Evolutionary conservation across 129 eudicot genomes (phyloP).

Genomic region (Mikania micrantha): DNA sequence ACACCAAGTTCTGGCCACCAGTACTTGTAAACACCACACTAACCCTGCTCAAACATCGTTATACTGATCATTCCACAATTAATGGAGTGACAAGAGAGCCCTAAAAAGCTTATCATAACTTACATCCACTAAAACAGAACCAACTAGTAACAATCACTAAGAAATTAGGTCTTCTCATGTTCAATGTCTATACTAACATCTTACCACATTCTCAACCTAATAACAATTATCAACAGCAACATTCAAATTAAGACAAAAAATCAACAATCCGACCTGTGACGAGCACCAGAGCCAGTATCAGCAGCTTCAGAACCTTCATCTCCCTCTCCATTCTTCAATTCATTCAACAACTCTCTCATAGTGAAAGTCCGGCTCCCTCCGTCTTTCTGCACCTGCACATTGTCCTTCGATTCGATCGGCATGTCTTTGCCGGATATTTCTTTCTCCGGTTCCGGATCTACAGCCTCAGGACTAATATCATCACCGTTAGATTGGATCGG

Average conservation of each 20-base stretch:
- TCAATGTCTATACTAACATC: not conserved
- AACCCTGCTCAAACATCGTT: not conserved
- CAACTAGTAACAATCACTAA: not conserved
- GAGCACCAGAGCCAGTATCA: not conserved
- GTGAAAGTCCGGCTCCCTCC: conserved; percentile 66
- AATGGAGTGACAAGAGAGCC: not conserved
- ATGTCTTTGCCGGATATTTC: not conserved
- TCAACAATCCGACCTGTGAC: conserved; percentile 42
- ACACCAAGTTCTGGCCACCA: not conserved
- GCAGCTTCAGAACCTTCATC: conserved; percentile 20
- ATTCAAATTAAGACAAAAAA: not conserved
- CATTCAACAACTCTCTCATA: conserved; percentile 77
- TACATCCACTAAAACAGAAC: not conserved
- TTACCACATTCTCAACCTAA: not conserved
- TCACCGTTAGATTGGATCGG: conserved; percentile 19
- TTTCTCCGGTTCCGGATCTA: conserved; percentile 24
- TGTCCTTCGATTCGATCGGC: conserved; percentile 7
- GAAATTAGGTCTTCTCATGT: not conserved
- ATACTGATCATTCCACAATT: not conserved
- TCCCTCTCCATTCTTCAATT: conserved; percentile 58
- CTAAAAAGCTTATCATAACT: not conserved
- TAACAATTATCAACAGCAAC: not conserved
- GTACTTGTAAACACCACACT: not conserved
- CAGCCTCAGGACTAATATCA: conserved; percentile 6
- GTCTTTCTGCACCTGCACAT: conserved; percentile 31